Evolutionary conservation across 352 stramenopile genomes (phyloP).

Genomic region (Globisporangium cederbergense): DNA sequence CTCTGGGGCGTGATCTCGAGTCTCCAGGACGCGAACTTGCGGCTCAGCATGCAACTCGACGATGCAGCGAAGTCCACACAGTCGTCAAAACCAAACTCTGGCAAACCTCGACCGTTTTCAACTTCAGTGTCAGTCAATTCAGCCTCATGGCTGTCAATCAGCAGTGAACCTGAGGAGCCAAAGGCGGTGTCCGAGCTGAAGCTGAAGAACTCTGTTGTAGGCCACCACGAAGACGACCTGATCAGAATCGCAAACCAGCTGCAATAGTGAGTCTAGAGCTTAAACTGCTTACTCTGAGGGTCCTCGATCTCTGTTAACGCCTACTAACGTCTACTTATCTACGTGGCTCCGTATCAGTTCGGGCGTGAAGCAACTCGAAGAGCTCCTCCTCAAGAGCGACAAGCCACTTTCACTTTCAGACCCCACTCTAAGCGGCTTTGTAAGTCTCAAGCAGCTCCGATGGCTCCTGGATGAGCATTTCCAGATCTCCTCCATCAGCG

Average conservation of each 20-base stretch:
- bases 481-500: slow-evolving; percentile 25
- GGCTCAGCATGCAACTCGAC: slow-evolving; percentile 37
- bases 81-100: not conserved
- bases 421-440: slow-evolving; percentile 27
- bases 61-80: slow-evolving; percentile 6
- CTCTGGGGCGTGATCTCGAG: slow-evolving; percentile 35
- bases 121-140: not conserved
- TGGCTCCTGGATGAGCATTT: slow-evolving; percentile 38
- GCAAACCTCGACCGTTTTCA: not conserved
- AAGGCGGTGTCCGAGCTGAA: slow-evolving; percentile 3
- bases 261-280: slow-evolving; percentile 36
- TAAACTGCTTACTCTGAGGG: not conserved
- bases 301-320: not conserved
- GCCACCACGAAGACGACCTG: slow-evolving; percentile 42
- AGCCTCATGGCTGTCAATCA: slow-evolving; percentile 2
- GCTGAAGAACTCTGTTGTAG: slow-evolving; percentile 21
- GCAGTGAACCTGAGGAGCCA: not conserved
- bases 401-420: not conserved
- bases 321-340: too few species aligned
- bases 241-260: slow-evolving; percentile 40
- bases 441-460: slow-evolving; percentile 48
- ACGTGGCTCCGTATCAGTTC: slow-evolving; percentile 13
- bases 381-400: slow-evolving; percentile 28
- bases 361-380: slow-evolving; percentile 45
- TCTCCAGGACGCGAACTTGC: slow-evolving; percentile 39